Conservation (phyloP, 2,329 filamentous ascomycete genomes). For the Colletotrichum spaethianum region DNA sequence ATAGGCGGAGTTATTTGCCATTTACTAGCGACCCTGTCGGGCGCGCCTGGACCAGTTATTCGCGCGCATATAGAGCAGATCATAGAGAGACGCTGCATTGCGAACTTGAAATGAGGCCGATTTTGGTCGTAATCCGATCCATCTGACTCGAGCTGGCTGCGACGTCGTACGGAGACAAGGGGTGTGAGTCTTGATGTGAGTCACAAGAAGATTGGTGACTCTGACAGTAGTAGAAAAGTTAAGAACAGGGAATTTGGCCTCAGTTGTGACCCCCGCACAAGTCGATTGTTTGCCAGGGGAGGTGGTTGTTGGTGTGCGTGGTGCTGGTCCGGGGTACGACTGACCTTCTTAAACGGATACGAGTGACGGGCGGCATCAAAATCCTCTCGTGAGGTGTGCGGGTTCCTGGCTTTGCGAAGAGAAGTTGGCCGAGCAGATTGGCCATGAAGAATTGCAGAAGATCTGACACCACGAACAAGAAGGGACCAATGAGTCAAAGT, state of each 20-base stretch:
- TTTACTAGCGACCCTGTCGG: not conserved
- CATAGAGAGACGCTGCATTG: constrained; percentile 3
- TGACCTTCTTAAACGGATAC: constrained; percentile 28
- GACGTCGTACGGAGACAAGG: too few relatives aligned
- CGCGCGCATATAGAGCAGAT: constrained; percentile 17
- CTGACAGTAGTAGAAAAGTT: not conserved
- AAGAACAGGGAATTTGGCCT: not conserved
- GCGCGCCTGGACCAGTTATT: not conserved
- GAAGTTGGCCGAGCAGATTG: not conserved
- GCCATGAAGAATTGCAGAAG: not conserved
- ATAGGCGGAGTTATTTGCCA: not conserved
- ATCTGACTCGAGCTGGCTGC: not conserved
- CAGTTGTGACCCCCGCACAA: not conserved
- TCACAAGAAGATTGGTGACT: constrained; percentile 20
- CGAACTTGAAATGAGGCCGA: constrained; percentile 1
- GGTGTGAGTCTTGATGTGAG: constrained; percentile 11
- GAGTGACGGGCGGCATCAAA: constrained; percentile 5
- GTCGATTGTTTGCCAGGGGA: not conserved
- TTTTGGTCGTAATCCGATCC: not conserved
- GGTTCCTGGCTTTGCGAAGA: not conserved
- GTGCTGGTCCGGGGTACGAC: not conserved
- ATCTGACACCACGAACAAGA: not conserved
- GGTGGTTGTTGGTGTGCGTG: not conserved
- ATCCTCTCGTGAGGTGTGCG: not conserved
- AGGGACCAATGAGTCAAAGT: not conserved